These are phyloP conservation scores for Ephemerocybe angulata DNA, from an alignment of 768 basidiomycete genomes.

Conservation along the genomic window DNA sequence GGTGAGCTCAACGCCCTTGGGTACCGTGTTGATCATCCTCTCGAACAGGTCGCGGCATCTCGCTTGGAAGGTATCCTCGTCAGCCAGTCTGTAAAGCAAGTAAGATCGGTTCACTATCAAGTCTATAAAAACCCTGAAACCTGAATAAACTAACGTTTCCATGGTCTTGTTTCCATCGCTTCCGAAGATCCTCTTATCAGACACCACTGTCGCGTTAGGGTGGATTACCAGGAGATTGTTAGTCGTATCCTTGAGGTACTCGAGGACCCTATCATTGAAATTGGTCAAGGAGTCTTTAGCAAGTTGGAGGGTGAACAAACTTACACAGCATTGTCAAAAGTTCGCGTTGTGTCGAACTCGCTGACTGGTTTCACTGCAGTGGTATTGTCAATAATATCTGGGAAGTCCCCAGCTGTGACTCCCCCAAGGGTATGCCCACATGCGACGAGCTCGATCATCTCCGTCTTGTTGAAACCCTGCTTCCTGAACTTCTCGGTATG, in stretches of 20 bases:
- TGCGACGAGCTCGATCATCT: conserved; percentile 41
- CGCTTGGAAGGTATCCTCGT: conserved; percentile 23
- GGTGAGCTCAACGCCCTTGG: conserved; percentile 32
- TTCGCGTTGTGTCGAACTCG: conserved; percentile 27
- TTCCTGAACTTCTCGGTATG: conserved; percentile 31
- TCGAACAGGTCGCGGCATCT: conserved; percentile 32
- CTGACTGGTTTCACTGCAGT: too few relatives aligned
- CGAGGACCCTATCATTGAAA: too few relatives aligned
- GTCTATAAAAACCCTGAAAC: background rate
- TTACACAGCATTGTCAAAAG: conserved; percentile 33
- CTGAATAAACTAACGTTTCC: conserved; percentile 22
- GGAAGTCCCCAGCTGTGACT: conserved; percentile 36
- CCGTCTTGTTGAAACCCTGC: conserved; percentile 34
- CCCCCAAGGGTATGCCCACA: conserved; percentile 44
- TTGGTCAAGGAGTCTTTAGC: conserved; percentile 16
- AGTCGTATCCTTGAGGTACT: conserved; percentile 39
- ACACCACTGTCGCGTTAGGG: conserved; percentile 30
- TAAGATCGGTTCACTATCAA: too few relatives aligned
- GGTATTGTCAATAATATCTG: conserved; percentile 28
- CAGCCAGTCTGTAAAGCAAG: conserved; percentile 15
- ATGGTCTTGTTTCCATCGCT: conserved; percentile 38
- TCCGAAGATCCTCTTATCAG: conserved; percentile 38
- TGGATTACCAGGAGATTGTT: conserved; percentile 32
- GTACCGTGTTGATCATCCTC: conserved; percentile 42
- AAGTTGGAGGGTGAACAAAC: conserved; percentile 3